Evolutionary conservation across 2,329 filamentous ascomycete genomes (phyloP).

Genomic region (Daldinia eschscholtzii): DNA sequence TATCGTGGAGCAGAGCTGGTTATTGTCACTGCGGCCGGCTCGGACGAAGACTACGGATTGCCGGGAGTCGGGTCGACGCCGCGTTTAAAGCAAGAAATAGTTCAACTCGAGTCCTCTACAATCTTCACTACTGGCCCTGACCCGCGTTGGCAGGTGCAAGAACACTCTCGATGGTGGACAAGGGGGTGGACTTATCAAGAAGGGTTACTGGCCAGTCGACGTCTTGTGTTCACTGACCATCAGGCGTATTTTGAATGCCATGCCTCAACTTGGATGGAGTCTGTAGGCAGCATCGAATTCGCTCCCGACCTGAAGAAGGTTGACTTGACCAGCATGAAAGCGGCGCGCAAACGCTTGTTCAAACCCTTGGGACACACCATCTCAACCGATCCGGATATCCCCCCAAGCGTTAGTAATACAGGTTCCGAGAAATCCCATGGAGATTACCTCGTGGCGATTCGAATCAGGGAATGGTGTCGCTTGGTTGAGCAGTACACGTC

Average conservation of each 20-base stretch:
- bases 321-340: background rate
- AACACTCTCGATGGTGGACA: constrained; percentile 12
- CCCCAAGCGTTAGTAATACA: background rate
- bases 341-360: background rate
- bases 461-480: constrained; percentile 2
- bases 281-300: background rate
- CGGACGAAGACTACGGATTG: constrained; percentile 4
- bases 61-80: constrained; percentile 15
- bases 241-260: constrained; percentile 19
- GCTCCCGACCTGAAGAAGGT: background rate
- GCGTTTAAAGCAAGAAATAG: background rate
- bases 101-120: constrained; percentile 3
- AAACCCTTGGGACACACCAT: background rate
- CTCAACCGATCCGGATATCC: background rate
- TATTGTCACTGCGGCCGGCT: constrained; percentile 18
- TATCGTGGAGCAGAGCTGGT: constrained; percentile 10
- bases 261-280: background rate
- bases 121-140: constrained; percentile 1
- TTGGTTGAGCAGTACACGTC: background rate
- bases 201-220: constrained; percentile 1
- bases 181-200: constrained; percentile 29
- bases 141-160: background rate
- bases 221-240: constrained; percentile 12
- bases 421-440: background rate
- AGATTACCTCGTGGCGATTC: background rate